Base-by-base conservation (phyloP, 495 filamentous ascomycete genomes). In the Wilcoxina mikolae region DNA sequence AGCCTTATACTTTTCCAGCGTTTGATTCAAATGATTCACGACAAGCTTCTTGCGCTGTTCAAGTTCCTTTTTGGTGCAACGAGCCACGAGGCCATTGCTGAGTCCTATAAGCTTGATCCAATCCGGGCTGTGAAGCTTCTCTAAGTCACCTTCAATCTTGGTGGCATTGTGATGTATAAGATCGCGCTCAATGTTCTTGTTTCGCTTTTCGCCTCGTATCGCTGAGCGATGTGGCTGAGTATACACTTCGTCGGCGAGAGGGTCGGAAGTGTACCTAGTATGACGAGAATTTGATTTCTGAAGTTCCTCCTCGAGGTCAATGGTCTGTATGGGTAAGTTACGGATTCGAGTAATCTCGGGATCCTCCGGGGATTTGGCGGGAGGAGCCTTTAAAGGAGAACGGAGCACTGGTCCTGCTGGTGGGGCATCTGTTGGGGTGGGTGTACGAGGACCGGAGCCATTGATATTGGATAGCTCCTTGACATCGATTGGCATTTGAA, bases 41-140 rank as follows among this genome's bases (percentile, higher is more conserved):
- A 95, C 90, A 60, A 86, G 79, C 47, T 81, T 74, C 26, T 89
- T 78, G 54, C 93, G 89, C 31, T 83, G 82, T 64, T 95, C 88
- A 67, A 84, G 94, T 41, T 79, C 78, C 61, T 84, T 91, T 70
- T 82, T 85, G 53, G 84, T 83, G 45, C 75, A 75, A 58, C 93
- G 50, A 24, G 48, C 22, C 15, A 53, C 90, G 7, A 87, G 87
- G 22, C 88, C 78, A 10, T 84, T 84, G 47, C 78, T 85, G 42
- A 96, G 81, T n/a, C 91, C 91, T 81, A 99, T 90, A 1, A 85
- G 75, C 52, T 85, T 82, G 53, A 95, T 72, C 91, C 91, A 99
- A 64, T 95, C 91, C 33, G 79, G 82, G n/a, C 89, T 80, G 64
- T 84, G 81, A 3, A 99, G 75, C 35, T 86, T 87, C 44, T 91